phyloP scores from a whole-genome alignment of 2,329 filamentous ascomycete species.

The Xylaria sp. region DNA sequence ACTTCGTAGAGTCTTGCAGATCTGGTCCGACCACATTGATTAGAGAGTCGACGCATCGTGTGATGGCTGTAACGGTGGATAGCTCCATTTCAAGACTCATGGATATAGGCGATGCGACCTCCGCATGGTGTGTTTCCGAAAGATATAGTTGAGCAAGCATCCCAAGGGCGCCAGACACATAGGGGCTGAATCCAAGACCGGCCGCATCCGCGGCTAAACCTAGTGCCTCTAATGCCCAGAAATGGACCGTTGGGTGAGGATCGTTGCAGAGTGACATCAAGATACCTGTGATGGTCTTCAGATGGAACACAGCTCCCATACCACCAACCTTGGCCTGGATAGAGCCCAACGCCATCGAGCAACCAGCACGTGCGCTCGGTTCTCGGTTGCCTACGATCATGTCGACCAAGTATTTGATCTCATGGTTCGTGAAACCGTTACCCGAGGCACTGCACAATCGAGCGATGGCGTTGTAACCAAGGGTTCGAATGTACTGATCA shows the following conservation, averaged over 20 bases:
- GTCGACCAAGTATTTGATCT: conserved; percentile 88
- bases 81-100: conserved; percentile 88
- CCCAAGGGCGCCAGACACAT: conserved; percentile 83
- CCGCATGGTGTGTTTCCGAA: conserved; percentile 83
- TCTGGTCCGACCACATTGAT: conserved; percentile 96
- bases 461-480: conserved; percentile 81
- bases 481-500: conserved; percentile 78
- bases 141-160: conserved; percentile 93
- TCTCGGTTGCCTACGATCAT: conserved; percentile 92
- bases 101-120: conserved; percentile 70
- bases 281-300: conserved; percentile 96
- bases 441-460: conserved; percentile 79
- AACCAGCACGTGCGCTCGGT: conserved; percentile 87
- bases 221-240: conserved; percentile 89
- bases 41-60: conserved; percentile 85
- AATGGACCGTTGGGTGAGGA: conserved; percentile 90
- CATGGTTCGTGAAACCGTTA: conserved; percentile 79
- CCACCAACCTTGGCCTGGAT: conserved; percentile 95
- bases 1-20: conserved; percentile 84
- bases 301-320: conserved; percentile 92
- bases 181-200: conserved; percentile 84
- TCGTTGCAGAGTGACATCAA: conserved; percentile 97
- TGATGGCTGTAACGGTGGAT: conserved; percentile 75
- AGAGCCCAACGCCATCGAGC: conserved; percentile 84
- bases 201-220: conserved; percentile 85